Conservation (phyloP, 2,329 filamentous ascomycete species). For the Pseudogymnoascus sp. region DNA sequence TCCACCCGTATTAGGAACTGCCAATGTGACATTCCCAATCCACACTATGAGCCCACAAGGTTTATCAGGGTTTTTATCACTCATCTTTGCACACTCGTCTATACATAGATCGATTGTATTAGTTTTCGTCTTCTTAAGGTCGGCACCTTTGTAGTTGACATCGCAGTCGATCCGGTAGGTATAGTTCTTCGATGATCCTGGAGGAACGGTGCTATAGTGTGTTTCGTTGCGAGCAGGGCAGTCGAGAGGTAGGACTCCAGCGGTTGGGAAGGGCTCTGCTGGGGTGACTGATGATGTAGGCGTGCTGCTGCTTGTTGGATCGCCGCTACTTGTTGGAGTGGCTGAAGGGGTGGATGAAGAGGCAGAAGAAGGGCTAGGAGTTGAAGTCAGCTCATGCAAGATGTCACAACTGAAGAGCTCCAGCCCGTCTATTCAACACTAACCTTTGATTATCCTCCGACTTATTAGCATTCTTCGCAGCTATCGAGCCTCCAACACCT, state of each 20-base stretch:
- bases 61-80: not conserved
- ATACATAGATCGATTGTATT: not conserved
- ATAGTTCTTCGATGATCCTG: not conserved
- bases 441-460: not conserved
- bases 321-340: not conserved
- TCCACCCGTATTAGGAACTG: not conserved
- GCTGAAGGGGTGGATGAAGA: not conserved
- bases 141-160: not conserved
- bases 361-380: not conserved
- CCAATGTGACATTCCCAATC: not conserved
- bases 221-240: not conserved
- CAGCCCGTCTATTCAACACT: not conserved
- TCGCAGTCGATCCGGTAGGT: not conserved
- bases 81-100: not conserved
- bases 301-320: not conserved
- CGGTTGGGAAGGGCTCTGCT: not conserved
- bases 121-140: not conserved
- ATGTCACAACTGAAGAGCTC: not conserved
- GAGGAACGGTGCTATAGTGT: not conserved
- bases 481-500: slow-evolving; percentile 12
- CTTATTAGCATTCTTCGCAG: slow-evolving; percentile 5
- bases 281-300: not conserved
- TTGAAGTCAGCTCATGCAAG: not conserved
- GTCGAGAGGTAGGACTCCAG: not conserved
- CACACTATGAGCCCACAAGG: not conserved